Conservation (phyloP, 1,139 yeast species). For the Magnusiomyces tetraspermus region DNA sequence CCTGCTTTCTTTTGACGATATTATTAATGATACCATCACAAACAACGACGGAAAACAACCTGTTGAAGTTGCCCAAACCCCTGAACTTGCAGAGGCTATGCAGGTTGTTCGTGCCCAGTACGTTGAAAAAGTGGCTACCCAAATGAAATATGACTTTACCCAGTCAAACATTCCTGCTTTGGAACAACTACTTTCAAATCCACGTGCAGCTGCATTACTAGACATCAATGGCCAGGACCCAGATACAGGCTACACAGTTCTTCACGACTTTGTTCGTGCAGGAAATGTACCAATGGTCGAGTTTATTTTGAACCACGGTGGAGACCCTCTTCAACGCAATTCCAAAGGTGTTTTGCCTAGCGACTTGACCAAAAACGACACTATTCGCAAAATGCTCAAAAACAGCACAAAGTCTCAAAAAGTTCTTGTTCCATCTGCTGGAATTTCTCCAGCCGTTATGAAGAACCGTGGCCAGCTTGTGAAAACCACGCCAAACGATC, state of each 20-base stretch:
- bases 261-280: slow-evolving; percentile 77
- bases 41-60: slow-evolving; percentile 72
- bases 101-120: slow-evolving; percentile 74
- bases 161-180: slow-evolving; percentile 57
- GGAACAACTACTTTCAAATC: slow-evolving; percentile 56
- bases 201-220: slow-evolving; percentile 70
- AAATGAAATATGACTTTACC: slow-evolving; percentile 60
- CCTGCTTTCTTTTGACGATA: slow-evolving; percentile 47
- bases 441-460: slow-evolving; percentile 3
- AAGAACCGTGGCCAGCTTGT: too few species aligned
- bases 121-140: slow-evolving; percentile 65
- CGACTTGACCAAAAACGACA: slow-evolving; percentile 56
- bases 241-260: slow-evolving; percentile 82
- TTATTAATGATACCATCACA: slow-evolving; percentile 73
- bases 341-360: slow-evolving; percentile 72
- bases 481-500: neutral
- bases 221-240: slow-evolving; percentile 96
- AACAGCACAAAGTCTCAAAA: slow-evolving; percentile 77
- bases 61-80: slow-evolving; percentile 60
- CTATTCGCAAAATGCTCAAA: slow-evolving; percentile 56
- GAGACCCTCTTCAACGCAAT: slow-evolving; percentile 90
- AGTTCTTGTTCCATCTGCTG: slow-evolving; percentile 39
- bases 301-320: slow-evolving; percentile 86
- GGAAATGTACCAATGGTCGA: slow-evolving; percentile 78
- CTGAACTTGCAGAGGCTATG: slow-evolving; percentile 59